Conservation (phyloP, 2,329 filamentous ascomycete genomes). For the Colletotrichum magnum region DNA sequence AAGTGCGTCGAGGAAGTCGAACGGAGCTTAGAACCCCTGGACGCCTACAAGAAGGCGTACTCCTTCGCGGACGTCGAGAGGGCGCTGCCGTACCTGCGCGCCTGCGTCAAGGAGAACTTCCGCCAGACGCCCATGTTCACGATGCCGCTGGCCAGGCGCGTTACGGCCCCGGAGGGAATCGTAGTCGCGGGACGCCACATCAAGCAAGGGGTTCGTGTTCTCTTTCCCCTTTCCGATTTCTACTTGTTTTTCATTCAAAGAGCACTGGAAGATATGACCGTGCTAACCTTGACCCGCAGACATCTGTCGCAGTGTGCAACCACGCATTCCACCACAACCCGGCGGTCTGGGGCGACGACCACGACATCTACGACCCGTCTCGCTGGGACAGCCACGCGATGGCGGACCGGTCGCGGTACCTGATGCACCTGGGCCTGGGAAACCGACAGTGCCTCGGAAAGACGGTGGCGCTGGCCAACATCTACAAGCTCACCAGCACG, state of each 20-base stretch:
- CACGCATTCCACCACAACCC: slow-evolving; percentile 31
- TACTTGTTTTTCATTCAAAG: too few relatives aligned
- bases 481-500: slow-evolving; percentile 26
- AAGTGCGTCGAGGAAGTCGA: slow-evolving; percentile 19
- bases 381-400: slow-evolving; percentile 20
- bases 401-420: slow-evolving; percentile 14
- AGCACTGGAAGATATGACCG: too few relatives aligned
- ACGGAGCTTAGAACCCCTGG: neutral
- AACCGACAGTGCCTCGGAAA: slow-evolving; percentile 31
- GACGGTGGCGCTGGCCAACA: slow-evolving; percentile 27
- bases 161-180: slow-evolving; percentile 25
- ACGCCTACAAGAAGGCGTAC: slow-evolving; percentile 6
- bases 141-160: slow-evolving; percentile 28
- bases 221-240: too few relatives aligned
- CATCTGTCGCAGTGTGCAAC: slow-evolving; percentile 28
- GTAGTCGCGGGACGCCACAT: slow-evolving; percentile 19
- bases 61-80: slow-evolving; percentile 19
- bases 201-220: slow-evolving; percentile 11
- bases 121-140: slow-evolving; percentile 22
- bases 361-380: slow-evolving; percentile 4
- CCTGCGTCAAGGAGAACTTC: slow-evolving; percentile 33
- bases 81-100: slow-evolving; percentile 6
- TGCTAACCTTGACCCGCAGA: neutral
- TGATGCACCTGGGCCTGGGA: slow-evolving; percentile 33
- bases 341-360: slow-evolving; percentile 16